Evolutionary conservation across 257 asterid genomes (phyloP).

Genomic region (Apocynum venetum): DNA sequence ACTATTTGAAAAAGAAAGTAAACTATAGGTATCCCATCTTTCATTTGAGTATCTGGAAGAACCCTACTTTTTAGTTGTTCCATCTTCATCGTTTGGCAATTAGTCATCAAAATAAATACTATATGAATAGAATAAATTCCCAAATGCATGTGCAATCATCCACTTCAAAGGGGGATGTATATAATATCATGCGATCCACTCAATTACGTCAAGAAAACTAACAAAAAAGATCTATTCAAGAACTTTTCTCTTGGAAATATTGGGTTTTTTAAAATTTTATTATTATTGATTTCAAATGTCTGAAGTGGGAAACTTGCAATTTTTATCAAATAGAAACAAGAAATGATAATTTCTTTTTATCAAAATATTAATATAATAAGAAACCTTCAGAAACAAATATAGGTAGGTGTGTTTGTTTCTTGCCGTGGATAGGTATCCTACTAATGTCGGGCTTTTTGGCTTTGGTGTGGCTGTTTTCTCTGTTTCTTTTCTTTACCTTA

Average conservation of each 20-base stretch:
- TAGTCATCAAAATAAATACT: not conserved
- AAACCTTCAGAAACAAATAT: not conserved
- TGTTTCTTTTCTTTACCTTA: not conserved
- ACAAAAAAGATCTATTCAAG: no score
- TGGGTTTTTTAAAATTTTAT: no score
- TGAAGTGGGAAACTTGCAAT: no score
- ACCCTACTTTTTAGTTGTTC: conserved; percentile 1
- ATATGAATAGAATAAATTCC: conserved; percentile 14
- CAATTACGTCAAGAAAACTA: not conserved
- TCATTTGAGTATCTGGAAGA: not conserved
- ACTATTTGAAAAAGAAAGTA: not conserved
- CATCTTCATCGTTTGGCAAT: not conserved
- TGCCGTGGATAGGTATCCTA: not conserved
- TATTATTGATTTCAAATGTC: no score
- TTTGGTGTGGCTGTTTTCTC: no score
- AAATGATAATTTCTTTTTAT: no score
- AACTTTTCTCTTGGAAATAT: no score
- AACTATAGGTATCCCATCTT: not conserved
- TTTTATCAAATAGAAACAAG: no score
- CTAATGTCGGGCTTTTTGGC: not conserved
- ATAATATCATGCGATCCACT: not conserved
- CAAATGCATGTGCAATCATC: conserved; percentile 8
- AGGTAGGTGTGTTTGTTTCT: not conserved
- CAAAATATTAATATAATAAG: no score
- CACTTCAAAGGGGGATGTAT: not conserved